Base-by-base conservation (phyloP, 1,284 basidiomycete species). In the Jaminaea rosea region DNA sequence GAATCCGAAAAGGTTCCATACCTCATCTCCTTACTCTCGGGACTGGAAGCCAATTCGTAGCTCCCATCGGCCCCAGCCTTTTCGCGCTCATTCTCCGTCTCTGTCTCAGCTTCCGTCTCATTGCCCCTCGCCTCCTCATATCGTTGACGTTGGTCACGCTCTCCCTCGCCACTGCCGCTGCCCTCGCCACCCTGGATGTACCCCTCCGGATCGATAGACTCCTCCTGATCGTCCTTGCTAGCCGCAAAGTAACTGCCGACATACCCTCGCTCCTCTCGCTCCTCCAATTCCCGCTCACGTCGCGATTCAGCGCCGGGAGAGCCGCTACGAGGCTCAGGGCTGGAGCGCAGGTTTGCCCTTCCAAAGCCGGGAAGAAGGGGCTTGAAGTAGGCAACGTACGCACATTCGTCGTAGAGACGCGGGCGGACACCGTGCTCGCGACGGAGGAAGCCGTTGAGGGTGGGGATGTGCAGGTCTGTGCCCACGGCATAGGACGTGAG, bases 301-400 rank as follows among this genome's bases (percentile, higher is more conserved):
- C 83, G 79, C 1, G 82, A 83, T 58, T 81, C 83, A 32, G 79
- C 81, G 17, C 78, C 78, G 3, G 81, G 79, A 4, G 79, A 79
- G 19, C 83, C 79, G 7, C 83, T 81, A 9, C 58, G 52, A 13
- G 69, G 67, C 50, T 71, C 71, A 1, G 81, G 84, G 0, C 88
- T 89, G 0, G 87, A 89, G 4, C 91, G 84, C 17, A 96, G 79
- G 55, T 87, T 88, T 5, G 86, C 84, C 31, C 83, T 82, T 0
- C 87, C 87, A 67, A 96, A 97, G 0, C 91, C 91, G 3, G 91
- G 88, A 4, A 96, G 79, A 0, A 96, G 78, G 0, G 91, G 91
- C 1, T 93, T 80, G 69, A 90, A 87, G 67, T 96, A 96, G 76
- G 91, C 88, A 46, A 84, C 87, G 76, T 92, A 96, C 58, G 90